Percentiles rank a stretch among this genome's conserved stretches.
Evolutionary conservation across 805 yeast species (phyloP).

Genomic region (Saturnispora ahearnii): DNA sequence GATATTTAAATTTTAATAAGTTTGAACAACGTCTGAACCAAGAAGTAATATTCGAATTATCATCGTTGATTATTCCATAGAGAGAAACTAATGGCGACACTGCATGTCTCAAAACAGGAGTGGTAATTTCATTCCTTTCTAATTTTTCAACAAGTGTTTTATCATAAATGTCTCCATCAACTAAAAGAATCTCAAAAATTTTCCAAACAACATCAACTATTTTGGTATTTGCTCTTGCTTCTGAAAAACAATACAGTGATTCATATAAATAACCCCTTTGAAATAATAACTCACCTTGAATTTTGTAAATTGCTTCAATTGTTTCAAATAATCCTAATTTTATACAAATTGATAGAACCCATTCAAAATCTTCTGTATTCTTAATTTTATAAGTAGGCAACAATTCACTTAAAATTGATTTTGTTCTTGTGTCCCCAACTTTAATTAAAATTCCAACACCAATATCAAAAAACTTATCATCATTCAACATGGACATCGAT

Average conservation of each 20-base stretch:
- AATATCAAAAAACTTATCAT: conserved; percentile 49
- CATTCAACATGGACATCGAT: conserved; percentile 44
- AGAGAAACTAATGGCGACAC: conserved; percentile 65
- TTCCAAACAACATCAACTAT: conserved; percentile 48
- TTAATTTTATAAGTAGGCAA: conserved; percentile 52
- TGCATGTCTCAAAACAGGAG: conserved; percentile 57
- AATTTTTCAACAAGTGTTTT: conserved; percentile 27
- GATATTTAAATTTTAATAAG: conserved; percentile 41
- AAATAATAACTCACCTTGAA: conserved; percentile 35
- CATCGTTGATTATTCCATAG: conserved; percentile 36
- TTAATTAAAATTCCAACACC: conserved; percentile 57
- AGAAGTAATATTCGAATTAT: conserved; percentile 18
- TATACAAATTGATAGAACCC: conserved; percentile 69
- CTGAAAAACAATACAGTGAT: conserved; percentile 54
- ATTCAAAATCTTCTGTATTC: conserved; percentile 70
- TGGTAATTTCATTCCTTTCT: conserved; percentile 19
- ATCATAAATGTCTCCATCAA: conserved; percentile 47
- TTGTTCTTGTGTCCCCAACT: conserved; percentile 35
- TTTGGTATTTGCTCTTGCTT: conserved; percentile 49
- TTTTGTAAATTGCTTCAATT: conserved; percentile 44
- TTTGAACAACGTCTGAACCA: conserved; percentile 27
- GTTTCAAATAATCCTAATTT: conserved; percentile 52
- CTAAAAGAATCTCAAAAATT: conserved; percentile 50
- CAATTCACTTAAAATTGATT: conserved; percentile 43
- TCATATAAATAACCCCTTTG: conserved; percentile 36